phyloP scores from a whole-genome alignment of 768 basidiomycete genomes.

The Coprinopsis cinerea region DNA sequence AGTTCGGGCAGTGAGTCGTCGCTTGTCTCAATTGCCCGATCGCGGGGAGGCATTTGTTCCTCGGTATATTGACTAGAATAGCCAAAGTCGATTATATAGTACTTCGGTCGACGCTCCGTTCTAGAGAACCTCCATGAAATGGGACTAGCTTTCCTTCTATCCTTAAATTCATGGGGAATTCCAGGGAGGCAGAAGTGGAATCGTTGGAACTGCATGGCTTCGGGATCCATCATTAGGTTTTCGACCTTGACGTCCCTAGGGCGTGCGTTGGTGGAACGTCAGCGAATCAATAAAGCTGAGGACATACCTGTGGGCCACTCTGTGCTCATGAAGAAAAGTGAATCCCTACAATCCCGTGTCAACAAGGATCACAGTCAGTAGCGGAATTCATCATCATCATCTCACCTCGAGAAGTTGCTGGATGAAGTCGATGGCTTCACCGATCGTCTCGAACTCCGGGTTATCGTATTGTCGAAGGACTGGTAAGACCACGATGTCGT shows the following conservation, averaged over 20 bases:
- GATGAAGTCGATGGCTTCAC: conserved; percentile 1
- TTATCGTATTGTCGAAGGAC: too few relatives aligned
- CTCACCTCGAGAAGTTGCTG: conserved; percentile 4
- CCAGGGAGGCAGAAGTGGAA: conserved; percentile 1
- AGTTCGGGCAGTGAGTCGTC: conserved; percentile 1
- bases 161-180: neutral
- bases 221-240: conserved; percentile 12
- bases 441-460: too few relatives aligned
- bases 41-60: conserved; percentile 1
- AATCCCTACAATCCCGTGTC: neutral
- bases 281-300: neutral
- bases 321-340: conserved; percentile 1
- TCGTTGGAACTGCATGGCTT: neutral
- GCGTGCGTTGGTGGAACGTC: too few relatives aligned
- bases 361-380: too few relatives aligned
- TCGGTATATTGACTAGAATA: conserved; percentile 5
- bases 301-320: conserved; percentile 6
- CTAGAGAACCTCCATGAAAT: conserved; percentile 8
- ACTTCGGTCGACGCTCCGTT: conserved; percentile 11
- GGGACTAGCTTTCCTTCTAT: too few relatives aligned
- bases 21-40: neutral
- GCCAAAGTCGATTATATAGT: conserved; percentile 16
- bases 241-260: conserved; percentile 2
- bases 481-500: too few relatives aligned
- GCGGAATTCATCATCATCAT: too few relatives aligned